phyloP scores from a whole-genome alignment of 371 early-diverging fungal species.

The Actinomucor elegans region DNA sequence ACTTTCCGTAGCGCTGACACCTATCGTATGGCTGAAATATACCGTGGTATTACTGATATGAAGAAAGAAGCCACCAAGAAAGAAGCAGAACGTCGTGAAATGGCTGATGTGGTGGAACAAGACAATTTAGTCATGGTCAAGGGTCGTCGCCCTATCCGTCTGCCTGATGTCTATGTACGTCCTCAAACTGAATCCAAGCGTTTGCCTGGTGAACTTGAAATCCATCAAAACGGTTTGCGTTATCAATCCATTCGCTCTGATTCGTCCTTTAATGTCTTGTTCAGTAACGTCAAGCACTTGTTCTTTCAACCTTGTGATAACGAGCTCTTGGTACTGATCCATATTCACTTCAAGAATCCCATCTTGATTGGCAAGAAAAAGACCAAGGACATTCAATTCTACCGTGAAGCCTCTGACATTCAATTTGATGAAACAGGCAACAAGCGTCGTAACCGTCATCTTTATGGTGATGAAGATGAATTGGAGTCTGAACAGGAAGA shows the following conservation, averaged over 20 bases:
- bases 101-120: constrained; percentile 96
- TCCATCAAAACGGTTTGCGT: constrained; percentile 93
- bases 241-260: constrained; percentile 85
- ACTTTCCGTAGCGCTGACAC: constrained; percentile 90
- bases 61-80: constrained; percentile 89
- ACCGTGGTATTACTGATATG: constrained; percentile 79
- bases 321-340: constrained; percentile 94
- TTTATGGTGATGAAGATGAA: constrained; percentile 97
- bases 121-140: constrained; percentile 81
- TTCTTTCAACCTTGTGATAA: constrained; percentile 99
- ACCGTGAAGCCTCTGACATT: constrained; percentile 94
- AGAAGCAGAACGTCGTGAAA: constrained; percentile 92
- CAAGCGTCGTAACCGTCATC: constrained; percentile 79
- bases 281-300: constrained; percentile 97
- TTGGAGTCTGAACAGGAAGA: constrained; percentile 95
- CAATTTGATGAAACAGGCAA: constrained; percentile 98
- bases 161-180: constrained; percentile 89
- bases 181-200: constrained; percentile 87
- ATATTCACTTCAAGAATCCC: constrained; percentile 95
- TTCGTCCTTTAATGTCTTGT: constrained; percentile 88
- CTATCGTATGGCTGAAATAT: constrained; percentile 81
- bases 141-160: constrained; percentile 77
- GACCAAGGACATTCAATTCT: constrained; percentile 99
- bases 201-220: constrained; percentile 89
- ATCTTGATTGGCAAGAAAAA: constrained; percentile 98